Evolutionary conservation across 1,284 basidiomycete species (phyloP).

Genomic region (Cryptococcus sp.): DNA sequence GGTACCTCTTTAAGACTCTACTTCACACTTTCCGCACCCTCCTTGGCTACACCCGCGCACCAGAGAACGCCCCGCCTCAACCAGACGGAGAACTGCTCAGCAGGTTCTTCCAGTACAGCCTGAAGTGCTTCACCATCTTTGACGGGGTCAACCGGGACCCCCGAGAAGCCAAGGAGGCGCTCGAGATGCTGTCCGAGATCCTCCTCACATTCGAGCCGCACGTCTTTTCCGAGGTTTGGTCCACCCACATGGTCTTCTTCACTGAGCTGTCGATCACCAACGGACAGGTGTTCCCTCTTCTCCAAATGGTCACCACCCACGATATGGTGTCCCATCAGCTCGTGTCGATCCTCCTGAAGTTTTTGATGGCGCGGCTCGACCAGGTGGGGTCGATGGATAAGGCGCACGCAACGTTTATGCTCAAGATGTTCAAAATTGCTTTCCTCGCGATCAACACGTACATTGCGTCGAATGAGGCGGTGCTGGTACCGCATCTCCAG

Average conservation of each 20-base stretch:
- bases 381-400: slow-evolving; percentile 83
- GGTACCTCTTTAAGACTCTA: slow-evolving; percentile 81
- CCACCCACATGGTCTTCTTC: slow-evolving; percentile 82
- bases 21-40: slow-evolving; percentile 86
- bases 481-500: slow-evolving; percentile 86
- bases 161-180: slow-evolving; percentile 78
- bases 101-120: slow-evolving; percentile 78
- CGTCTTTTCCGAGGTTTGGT: slow-evolving; percentile 93
- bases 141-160: slow-evolving; percentile 63
- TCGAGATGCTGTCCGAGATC: slow-evolving; percentile 79
- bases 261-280: slow-evolving; percentile 74
- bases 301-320: slow-evolving; percentile 80
- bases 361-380: slow-evolving; percentile 78
- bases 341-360: slow-evolving; percentile 86
- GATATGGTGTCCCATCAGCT: slow-evolving; percentile 83
- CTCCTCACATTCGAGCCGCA: slow-evolving; percentile 80
- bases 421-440: slow-evolving; percentile 94
- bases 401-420: slow-evolving; percentile 67
- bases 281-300: slow-evolving; percentile 76
- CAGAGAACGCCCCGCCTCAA: slow-evolving; percentile 66
- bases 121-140: slow-evolving; percentile 81
- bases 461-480: slow-evolving; percentile 79
- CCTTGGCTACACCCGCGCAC: slow-evolving; percentile 72
- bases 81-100: slow-evolving; percentile 80
- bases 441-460: slow-evolving; percentile 84